Percentiles rank a stretch among this genome's conserved stretches.
Conservation (phyloP, 177 flowering plant genomes). For the Telopea speciosissima region DNA sequence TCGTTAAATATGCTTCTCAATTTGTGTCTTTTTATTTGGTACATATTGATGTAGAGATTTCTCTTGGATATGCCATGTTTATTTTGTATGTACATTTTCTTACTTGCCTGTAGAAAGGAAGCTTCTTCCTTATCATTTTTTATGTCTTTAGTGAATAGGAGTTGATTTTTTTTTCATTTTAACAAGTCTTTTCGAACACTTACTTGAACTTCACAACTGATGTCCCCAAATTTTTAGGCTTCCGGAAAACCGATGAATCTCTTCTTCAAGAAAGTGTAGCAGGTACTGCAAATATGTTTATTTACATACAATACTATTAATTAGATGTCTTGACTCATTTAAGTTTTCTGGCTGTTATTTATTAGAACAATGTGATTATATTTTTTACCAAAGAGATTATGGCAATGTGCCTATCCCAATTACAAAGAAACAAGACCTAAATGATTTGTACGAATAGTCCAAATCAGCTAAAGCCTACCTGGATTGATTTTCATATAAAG, state of each 20-base stretch:
- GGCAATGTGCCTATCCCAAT: background rate
- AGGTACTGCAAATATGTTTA: conserved; percentile 35
- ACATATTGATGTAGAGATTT: background rate
- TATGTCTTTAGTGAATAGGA: background rate
- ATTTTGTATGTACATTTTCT: background rate
- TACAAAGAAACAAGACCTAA: background rate
- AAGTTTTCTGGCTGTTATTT: background rate
- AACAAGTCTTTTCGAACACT: background rate
- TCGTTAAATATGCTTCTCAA: background rate
- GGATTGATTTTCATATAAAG: background rate
- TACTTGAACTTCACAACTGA: background rate
- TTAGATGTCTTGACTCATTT: background rate
- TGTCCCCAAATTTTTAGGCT: conserved; percentile 39
- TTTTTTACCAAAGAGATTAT: background rate
- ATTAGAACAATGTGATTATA: background rate
- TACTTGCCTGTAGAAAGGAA: background rate
- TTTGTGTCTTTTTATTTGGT: background rate
- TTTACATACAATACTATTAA: background rate
- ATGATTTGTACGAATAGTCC: background rate
- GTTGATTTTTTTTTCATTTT: background rate
- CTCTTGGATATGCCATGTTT: background rate
- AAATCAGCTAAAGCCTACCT: background rate
- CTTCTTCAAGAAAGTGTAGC: conserved; percentile 74
- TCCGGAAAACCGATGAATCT: conserved; percentile 64
- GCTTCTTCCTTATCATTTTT: background rate